Evolutionary conservation across 2,329 filamentous ascomycete genomes (phyloP).

Genomic region (Sporothrix brasiliensis): DNA sequence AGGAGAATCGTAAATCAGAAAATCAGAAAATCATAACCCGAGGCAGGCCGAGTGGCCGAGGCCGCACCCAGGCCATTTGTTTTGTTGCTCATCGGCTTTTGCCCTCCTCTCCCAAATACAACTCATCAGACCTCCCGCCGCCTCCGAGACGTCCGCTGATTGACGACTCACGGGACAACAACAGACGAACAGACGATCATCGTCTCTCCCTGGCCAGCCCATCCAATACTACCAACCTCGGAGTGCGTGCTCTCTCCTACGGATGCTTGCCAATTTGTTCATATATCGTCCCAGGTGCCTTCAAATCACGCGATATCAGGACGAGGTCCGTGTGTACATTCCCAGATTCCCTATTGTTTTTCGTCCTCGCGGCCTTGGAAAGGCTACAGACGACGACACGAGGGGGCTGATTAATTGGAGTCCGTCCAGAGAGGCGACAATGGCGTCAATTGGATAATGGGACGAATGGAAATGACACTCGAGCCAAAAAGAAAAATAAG

Average conservation of each 20-base stretch:
- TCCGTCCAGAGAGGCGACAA: neutral
- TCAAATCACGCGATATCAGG: slow-evolving; percentile 4
- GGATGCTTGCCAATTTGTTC: neutral
- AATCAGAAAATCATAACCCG: neutral
- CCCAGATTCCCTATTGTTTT: neutral
- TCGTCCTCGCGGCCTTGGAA: neutral
- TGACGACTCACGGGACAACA: neutral
- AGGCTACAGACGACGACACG: neutral
- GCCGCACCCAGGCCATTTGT: neutral
- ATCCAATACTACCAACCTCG: neutral
- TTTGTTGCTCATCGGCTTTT: neutral
- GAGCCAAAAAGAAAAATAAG: too few species aligned
- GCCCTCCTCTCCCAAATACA: neutral
- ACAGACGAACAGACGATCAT: neutral
- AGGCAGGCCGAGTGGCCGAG: slow-evolving; percentile 24
- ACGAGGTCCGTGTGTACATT: too few species aligned
- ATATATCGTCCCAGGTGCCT: neutral
- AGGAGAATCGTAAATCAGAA: neutral
- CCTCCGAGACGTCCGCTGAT: slow-evolving; percentile 17
- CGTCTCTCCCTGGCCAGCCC: too few species aligned
- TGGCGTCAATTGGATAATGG: neutral
- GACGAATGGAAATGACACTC: neutral
- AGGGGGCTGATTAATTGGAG: slow-evolving; percentile 2
- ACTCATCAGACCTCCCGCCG: neutral
- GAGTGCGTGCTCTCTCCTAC: too few species aligned